Percentiles rank a stretch among this genome's conserved stretches.
phyloP scores from a whole-genome alignment of 306 rosid genomes.

The Rubus idaeus region DNA sequence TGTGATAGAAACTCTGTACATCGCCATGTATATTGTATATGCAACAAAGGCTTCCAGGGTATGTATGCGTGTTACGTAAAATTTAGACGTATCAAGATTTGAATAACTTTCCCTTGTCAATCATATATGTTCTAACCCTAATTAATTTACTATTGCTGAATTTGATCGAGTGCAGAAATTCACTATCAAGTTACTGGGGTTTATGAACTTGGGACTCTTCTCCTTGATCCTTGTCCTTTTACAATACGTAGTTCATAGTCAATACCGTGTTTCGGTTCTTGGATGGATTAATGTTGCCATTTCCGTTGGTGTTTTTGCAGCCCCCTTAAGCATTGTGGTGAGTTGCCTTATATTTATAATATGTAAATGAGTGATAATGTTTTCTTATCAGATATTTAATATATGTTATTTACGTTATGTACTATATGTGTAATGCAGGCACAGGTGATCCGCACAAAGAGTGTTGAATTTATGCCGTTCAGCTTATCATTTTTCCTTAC shows the following conservation, averaged over 20 bases:
- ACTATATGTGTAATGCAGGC: slow-evolving; percentile 38
- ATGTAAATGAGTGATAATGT: neutral
- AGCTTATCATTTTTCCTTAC: slow-evolving; percentile 70
- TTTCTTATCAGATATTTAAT: too few species aligned
- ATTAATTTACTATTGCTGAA: neutral
- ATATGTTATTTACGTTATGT: too few species aligned
- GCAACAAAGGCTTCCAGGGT: slow-evolving; percentile 66
- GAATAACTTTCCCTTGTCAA: neutral
- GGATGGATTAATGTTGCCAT: slow-evolving; percentile 81
- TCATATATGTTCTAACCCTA: neutral
- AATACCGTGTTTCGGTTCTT: slow-evolving; percentile 47
- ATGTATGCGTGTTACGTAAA: neutral
- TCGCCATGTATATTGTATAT: slow-evolving; percentile 50
- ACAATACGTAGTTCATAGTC: slow-evolving; percentile 28
- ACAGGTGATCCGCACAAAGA: slow-evolving; percentile 68
- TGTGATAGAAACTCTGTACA: slow-evolving; percentile 55
- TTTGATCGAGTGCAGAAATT: slow-evolving; percentile 37
- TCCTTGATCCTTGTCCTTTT: slow-evolving; percentile 46
- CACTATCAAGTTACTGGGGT: slow-evolving; percentile 49
- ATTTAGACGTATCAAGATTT: neutral
- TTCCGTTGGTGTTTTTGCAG: slow-evolving; percentile 70
- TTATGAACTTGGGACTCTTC: slow-evolving; percentile 60
- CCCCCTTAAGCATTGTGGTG: slow-evolving; percentile 84
- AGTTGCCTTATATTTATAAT: slow-evolving; percentile 14
- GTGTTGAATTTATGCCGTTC: slow-evolving; percentile 88